A percentile compares a stretch with the other conserved stretches of the same genome.
Evolutionary conservation across 345 rosid genomes (phyloP).

Genomic region (Hibiscus syriacus): DNA sequence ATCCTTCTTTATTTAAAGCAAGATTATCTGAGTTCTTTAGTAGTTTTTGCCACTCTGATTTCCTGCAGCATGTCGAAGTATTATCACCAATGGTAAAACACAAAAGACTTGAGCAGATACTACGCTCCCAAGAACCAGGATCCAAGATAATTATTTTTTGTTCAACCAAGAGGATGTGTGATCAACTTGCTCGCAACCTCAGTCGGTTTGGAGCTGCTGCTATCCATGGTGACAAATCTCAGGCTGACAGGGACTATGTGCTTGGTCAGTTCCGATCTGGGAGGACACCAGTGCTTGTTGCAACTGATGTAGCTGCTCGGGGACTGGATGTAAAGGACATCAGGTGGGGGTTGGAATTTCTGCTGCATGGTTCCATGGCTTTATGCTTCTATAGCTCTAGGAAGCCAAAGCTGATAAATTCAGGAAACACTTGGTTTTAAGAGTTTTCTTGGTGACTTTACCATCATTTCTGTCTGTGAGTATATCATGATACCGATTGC

Average conservation of each 20-base stretch:
- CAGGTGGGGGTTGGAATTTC: conserved; percentile 36
- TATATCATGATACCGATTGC: neutral
- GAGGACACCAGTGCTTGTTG: conserved; percentile 70
- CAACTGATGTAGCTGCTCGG: conserved; percentile 88
- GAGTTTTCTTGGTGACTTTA: neutral
- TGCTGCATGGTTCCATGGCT: neutral
- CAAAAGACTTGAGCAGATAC: conserved; percentile 81
- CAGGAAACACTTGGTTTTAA: neutral
- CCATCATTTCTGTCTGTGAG: neutral
- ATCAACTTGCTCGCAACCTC: conserved; percentile 69
- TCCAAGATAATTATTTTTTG: conserved; percentile 70
- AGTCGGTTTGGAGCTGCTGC: conserved; percentile 72
- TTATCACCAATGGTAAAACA: conserved; percentile 85
- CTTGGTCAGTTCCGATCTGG: conserved; percentile 64
- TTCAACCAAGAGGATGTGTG: conserved; percentile 82
- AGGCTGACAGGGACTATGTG: conserved; percentile 63
- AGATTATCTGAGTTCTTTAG: neutral
- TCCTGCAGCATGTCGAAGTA: conserved; percentile 64
- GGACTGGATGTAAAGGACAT: conserved; percentile 85
- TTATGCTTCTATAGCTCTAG: neutral
- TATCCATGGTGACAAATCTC: conserved; percentile 84
- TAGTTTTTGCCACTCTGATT: neutral
- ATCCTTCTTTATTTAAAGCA: neutral
- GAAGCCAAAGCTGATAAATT: neutral
- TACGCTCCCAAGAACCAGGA: conserved; percentile 81